Conservation (phyloP, 352 stramenopile genomes). For the Phytopythium oedochilum region DNA sequence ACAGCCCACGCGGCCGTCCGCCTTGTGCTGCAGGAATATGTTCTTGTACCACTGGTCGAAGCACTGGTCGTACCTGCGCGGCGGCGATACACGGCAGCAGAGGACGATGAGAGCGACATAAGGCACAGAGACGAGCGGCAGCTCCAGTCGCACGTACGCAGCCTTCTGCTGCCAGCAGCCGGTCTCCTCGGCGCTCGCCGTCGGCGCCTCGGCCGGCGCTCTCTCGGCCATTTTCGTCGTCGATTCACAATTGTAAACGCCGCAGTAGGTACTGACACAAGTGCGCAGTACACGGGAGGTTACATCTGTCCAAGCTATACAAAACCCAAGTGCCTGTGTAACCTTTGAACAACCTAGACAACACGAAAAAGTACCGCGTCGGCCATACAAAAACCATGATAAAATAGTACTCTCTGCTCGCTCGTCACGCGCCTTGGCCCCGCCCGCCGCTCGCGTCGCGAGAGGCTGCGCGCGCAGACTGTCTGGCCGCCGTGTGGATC, state of each 20-base stretch:
- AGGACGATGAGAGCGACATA: too few species aligned
- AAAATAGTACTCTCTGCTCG: conserved; percentile 6
- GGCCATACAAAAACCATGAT: conserved; percentile 20
- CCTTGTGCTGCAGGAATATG: conserved; percentile 80
- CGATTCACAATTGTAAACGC: too few species aligned
- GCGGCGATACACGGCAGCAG: neutral
- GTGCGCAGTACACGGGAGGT: too few species aligned
- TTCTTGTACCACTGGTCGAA: conserved; percentile 88
- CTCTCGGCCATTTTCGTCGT: conserved; percentile 14
- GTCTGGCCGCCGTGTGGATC: neutral
- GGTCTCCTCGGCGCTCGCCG: conserved; percentile 23
- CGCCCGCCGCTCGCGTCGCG: too few species aligned
- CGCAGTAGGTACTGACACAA: too few species aligned
- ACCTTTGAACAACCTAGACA: too few species aligned
- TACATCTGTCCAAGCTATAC: too few species aligned
- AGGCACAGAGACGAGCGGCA: neutral
- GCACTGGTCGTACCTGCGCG: conserved; percentile 70
- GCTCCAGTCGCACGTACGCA: conserved; percentile 21
- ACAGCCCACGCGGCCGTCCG: conserved; percentile 62
- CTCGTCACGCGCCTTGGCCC: too few species aligned
- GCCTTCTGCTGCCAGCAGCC: conserved; percentile 73
- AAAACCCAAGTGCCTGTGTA: too few species aligned
- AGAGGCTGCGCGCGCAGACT: too few species aligned
- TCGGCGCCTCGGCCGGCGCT: conserved; percentile 1
- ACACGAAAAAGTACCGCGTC: too few species aligned